Percentiles rank a stretch among this genome's conserved stretches.
Conservation (phyloP, 129 eudicot species). For the Escallonia herrerae region DNA sequence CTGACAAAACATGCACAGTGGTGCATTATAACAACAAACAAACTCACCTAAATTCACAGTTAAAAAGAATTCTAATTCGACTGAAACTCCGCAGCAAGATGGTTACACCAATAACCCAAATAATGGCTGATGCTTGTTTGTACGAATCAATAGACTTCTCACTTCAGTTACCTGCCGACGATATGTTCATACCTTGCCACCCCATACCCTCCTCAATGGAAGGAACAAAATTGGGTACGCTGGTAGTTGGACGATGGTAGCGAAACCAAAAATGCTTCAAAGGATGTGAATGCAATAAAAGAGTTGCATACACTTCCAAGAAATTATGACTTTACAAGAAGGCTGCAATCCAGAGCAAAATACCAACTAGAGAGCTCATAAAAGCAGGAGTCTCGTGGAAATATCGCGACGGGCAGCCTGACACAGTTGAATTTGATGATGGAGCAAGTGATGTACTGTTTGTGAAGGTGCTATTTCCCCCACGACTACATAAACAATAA, state of each 20-base stretch:
- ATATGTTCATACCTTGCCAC: conserved; percentile 19
- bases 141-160: conserved; percentile 29
- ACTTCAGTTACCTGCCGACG: conserved; percentile 1
- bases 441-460: conserved; percentile 70
- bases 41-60: no score
- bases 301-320: neutral
- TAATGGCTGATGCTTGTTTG: conserved; percentile 18
- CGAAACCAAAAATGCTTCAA: conserved; percentile 10
- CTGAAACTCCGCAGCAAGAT: neutral
- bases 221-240: conserved; percentile 46
- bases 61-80: no score
- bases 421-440: conserved; percentile 57
- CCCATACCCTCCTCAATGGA: conserved; percentile 7
- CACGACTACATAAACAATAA: conserved; percentile 32
- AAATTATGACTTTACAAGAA: conserved; percentile 28
- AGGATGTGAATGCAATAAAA: conserved; percentile 7
- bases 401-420: conserved; percentile 28
- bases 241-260: neutral
- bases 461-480: conserved; percentile 44
- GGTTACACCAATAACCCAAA: conserved; percentile 10
- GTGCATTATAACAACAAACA: no score
- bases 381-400: conserved; percentile 9
- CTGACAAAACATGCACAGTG: no score
- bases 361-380: conserved; percentile 15
- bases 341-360: conserved; percentile 24